Conservation (phyloP, 495 filamentous ascomycete species). For the Sporormia fimetaria region DNA sequence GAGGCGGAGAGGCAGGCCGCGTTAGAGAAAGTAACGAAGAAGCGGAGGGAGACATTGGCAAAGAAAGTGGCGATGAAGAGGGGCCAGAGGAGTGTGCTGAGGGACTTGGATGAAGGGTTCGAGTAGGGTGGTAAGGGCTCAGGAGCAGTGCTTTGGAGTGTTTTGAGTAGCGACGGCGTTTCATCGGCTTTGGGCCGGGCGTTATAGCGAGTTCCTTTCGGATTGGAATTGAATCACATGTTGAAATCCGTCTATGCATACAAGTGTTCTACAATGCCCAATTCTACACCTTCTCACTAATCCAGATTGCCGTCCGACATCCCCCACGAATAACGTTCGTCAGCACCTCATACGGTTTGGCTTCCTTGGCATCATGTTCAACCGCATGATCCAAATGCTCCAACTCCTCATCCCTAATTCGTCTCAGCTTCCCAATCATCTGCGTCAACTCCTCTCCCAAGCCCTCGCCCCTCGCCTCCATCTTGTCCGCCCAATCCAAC, state of each 20-base stretch:
- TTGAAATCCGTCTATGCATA: background rate
- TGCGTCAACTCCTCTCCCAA: slow-evolving; percentile 66
- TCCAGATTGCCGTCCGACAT: slow-evolving; percentile 84
- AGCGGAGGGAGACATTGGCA: slow-evolving; percentile 54
- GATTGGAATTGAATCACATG: background rate
- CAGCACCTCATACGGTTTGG: slow-evolving; percentile 75
- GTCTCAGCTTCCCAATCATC: slow-evolving; percentile 60
- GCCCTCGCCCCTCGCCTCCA: slow-evolving; percentile 54
- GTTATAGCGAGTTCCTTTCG: background rate
- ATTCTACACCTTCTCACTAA: slow-evolving; percentile 64
- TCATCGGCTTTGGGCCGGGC: background rate
- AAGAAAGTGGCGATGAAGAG: slow-evolving; percentile 35
- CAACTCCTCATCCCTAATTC: slow-evolving; percentile 89
- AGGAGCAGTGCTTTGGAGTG: too few species aligned
- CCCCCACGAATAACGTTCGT: slow-evolving; percentile 81
- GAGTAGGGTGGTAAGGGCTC: slow-evolving; percentile 12
- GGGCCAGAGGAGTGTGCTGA: slow-evolving; percentile 16
- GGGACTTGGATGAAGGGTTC: slow-evolving; percentile 18
- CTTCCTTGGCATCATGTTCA: slow-evolving; percentile 79
- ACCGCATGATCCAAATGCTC: slow-evolving; percentile 95
- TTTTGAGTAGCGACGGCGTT: too few species aligned
- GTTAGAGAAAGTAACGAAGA: slow-evolving; percentile 49
- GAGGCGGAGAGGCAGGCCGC: slow-evolving; percentile 53
- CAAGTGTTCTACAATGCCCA: background rate
- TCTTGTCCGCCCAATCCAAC: slow-evolving; percentile 63